A percentile compares a stretch with the other conserved stretches of the same genome.
These are phyloP conservation scores for Arbutus unedo DNA, from an alignment of 148 eudicot species.

Conservation along the genomic window DNA sequence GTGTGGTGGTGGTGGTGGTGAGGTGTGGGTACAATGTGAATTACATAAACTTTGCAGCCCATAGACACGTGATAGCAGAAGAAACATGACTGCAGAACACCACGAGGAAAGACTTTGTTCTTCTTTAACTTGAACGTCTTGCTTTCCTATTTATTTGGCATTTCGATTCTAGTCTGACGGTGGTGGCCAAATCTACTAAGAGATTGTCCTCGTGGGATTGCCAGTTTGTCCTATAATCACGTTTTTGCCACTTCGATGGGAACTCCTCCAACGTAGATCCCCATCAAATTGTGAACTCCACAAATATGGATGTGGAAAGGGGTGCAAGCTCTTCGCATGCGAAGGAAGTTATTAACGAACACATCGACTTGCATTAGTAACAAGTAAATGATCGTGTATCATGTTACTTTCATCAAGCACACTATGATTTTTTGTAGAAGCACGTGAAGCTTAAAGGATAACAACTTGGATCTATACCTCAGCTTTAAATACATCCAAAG, in stretches of 20 bases:
- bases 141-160: neutral
- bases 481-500: slow-evolving; percentile 84
- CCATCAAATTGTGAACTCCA: neutral
- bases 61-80: neutral
- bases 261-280: neutral
- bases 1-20: no score
- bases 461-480: slow-evolving; percentile 45
- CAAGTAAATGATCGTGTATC: neutral
- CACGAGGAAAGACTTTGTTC: neutral
- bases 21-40: neutral
- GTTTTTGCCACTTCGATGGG: neutral
- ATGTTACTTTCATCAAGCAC: neutral
- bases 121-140: neutral
- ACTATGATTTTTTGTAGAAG: neutral
- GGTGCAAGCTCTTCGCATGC: neutral
- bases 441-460: neutral
- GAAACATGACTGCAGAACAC: slow-evolving; percentile 5
- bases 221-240: neutral
- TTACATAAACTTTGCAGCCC: neutral
- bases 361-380: neutral
- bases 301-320: neutral
- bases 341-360: neutral
- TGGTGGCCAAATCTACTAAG: neutral
- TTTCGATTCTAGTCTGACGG: neutral
- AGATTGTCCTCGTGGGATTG: neutral